Evolutionary conservation across 1,284 basidiomycete genomes (phyloP).

Genomic region (Malassezia arunalokei): DNA sequence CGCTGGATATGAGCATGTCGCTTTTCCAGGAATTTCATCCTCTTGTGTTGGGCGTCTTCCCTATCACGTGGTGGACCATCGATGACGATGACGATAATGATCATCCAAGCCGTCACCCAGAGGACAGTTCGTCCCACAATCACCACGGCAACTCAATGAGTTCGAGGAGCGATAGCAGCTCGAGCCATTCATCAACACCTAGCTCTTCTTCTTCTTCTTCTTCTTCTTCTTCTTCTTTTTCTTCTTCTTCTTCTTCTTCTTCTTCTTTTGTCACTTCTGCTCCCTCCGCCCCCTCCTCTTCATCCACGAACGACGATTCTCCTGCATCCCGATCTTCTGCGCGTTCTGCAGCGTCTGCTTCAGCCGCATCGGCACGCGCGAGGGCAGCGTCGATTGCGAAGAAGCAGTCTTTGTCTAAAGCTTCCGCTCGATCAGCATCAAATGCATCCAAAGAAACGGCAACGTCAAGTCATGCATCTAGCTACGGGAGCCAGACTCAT

Average conservation of each 20-base stretch:
- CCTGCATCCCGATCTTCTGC: slow-evolving; percentile 22
- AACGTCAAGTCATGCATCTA: background rate
- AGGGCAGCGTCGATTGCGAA: slow-evolving; percentile 19
- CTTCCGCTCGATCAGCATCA: background rate
- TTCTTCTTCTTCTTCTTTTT: no score
- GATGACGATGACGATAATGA: slow-evolving; percentile 9
- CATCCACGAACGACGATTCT: slow-evolving; percentile 8
- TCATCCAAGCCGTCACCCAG: background rate
- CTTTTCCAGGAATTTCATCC: slow-evolving; percentile 30
- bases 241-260: no score
- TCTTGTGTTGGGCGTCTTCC: slow-evolving; percentile 24
- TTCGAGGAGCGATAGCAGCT: background rate
- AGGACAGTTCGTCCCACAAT: slow-evolving; percentile 13
- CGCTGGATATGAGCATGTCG: slow-evolving; percentile 35
- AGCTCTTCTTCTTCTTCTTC: background rate
- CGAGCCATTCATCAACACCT: background rate
- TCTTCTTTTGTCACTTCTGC: no score
- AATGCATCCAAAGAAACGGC: background rate
- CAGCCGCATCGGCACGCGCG: slow-evolving; percentile 15
- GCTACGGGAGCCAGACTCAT: background rate
- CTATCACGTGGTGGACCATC: slow-evolving; percentile 33
- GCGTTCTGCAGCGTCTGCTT: slow-evolving; percentile 21
- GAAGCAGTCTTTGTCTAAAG: slow-evolving; percentile 3
- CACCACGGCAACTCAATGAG: background rate
- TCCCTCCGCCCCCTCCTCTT: no score